Conservation (phyloP, 139 green algal genomes). For the Mychonastes homosphaera region DNA sequence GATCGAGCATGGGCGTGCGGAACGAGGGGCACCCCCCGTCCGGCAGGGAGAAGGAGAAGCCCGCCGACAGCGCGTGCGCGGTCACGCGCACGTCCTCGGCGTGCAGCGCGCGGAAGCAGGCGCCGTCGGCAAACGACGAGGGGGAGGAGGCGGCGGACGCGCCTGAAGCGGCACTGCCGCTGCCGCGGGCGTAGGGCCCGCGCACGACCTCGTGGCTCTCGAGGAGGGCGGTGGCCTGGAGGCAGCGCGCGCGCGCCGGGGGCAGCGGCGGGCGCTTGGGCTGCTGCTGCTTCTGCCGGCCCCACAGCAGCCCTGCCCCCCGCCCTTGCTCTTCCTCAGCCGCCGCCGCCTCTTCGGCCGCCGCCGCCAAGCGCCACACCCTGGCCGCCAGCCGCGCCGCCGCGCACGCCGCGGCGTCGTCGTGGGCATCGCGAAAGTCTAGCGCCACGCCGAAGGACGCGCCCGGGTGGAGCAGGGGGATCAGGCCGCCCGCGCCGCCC, state of each 20-base stretch:
- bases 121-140: background rate
- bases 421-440: slow-evolving; percentile 38
- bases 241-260: background rate
- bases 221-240: slow-evolving; percentile 25
- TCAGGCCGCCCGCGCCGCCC: too few relatives aligned
- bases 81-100: slow-evolving; percentile 59
- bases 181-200: background rate
- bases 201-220: slow-evolving; percentile 49
- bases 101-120: slow-evolving; percentile 44
- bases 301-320: background rate
- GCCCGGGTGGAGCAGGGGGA: slow-evolving; percentile 47
- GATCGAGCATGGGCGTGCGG: slow-evolving; percentile 49
- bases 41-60: slow-evolving; percentile 70
- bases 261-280: background rate
- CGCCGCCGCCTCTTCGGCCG: too few relatives aligned
- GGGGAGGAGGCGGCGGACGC: background rate
- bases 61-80: slow-evolving; percentile 37
- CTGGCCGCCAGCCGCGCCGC: too few relatives aligned
- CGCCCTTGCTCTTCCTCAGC: background rate
- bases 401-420: background rate
- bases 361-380: too few relatives aligned
- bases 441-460: slow-evolving; percentile 51
- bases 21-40: slow-evolving; percentile 53
- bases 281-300: slow-evolving; percentile 9
- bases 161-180: background rate